Evolutionary conservation across 352 stramenopile genomes (phyloP).

Genomic region (Peronospora belbahrii): DNA sequence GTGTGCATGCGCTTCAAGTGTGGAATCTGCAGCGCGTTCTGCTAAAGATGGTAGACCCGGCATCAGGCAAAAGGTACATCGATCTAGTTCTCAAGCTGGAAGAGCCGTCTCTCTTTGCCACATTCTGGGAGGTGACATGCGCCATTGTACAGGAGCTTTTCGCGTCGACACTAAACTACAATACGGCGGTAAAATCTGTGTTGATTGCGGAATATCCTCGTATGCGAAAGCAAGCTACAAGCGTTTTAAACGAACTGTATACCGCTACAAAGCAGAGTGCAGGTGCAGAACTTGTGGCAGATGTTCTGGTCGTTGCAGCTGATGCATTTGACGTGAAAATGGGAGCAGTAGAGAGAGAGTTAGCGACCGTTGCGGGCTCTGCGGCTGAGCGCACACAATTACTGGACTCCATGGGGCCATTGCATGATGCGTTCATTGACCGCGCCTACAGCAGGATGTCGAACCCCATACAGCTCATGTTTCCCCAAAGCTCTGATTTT

Average conservation of each 20-base stretch:
- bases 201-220: slow-evolving; percentile 73
- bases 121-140: slow-evolving; percentile 81
- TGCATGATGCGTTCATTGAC: slow-evolving; percentile 69
- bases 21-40: slow-evolving; percentile 85
- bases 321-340: not conserved
- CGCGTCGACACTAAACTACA: slow-evolving; percentile 49
- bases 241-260: slow-evolving; percentile 54
- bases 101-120: slow-evolving; percentile 73
- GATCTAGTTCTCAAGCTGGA: slow-evolving; percentile 64
- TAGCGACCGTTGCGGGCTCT: slow-evolving; percentile 34
- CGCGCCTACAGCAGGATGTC: slow-evolving; percentile 50
- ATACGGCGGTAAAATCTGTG: slow-evolving; percentile 48
- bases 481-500: slow-evolving; percentile 76
- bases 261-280: slow-evolving; percentile 38
- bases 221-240: slow-evolving; percentile 65
- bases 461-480: slow-evolving; percentile 84
- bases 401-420: slow-evolving; percentile 55
- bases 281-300: slow-evolving; percentile 19
- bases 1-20: slow-evolving; percentile 62
- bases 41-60: slow-evolving; percentile 58
- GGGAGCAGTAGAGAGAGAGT: not conserved
- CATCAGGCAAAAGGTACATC: slow-evolving; percentile 44
- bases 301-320: slow-evolving; percentile 2
- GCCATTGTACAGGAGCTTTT: slow-evolving; percentile 73
- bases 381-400: slow-evolving; percentile 49